Conservation (phyloP, 139 green algal species). For the Picochlorum sp. region DNA sequence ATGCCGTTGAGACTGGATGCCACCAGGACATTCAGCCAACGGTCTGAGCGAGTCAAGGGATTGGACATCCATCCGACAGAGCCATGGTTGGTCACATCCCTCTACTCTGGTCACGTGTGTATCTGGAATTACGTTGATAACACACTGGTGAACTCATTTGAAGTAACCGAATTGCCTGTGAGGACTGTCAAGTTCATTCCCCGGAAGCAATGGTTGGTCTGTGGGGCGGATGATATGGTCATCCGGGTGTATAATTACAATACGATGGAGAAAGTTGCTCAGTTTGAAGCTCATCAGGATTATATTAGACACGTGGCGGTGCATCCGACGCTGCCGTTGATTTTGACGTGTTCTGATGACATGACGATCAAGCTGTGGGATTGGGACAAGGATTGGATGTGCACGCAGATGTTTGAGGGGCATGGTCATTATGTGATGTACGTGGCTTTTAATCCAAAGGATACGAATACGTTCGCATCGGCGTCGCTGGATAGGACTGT, state of each 20-base stretch:
- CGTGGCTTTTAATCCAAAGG: conserved; percentile 97
- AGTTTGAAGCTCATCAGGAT: conserved; percentile 96
- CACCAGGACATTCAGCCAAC: conserved; percentile 83
- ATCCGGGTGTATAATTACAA: conserved; percentile 99
- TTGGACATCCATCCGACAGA: conserved; percentile 98
- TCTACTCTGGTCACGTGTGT: conserved; percentile 71
- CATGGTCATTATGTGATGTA: conserved; percentile 99
- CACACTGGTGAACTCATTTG: conserved; percentile 95
- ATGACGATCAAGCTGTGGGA: conserved; percentile 99
- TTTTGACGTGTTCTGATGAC: conserved; percentile 93
- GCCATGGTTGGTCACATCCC: conserved; percentile 72
- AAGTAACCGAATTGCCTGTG: conserved; percentile 93
- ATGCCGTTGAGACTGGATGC: conserved; percentile 1
- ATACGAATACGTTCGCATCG: conserved; percentile 97
- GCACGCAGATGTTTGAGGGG: conserved; percentile 94
- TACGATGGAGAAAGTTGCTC: conserved; percentile 95
- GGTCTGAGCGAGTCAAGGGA: conserved; percentile 95
- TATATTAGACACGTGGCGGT: conserved; percentile 95
- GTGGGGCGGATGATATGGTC: conserved; percentile 94
- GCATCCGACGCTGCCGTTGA: conserved; percentile 84
- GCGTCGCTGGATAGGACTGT: conserved; percentile 94
- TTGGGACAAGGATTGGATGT: conserved; percentile 93
- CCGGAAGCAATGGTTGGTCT: conserved; percentile 95
- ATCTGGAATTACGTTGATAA: conserved; percentile 95
- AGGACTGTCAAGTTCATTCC: conserved; percentile 92